These are phyloP conservation scores for Cylindrodendrum hubeiense DNA, from an alignment of 2,329 filamentous ascomycete species.

Conservation along the genomic window DNA sequence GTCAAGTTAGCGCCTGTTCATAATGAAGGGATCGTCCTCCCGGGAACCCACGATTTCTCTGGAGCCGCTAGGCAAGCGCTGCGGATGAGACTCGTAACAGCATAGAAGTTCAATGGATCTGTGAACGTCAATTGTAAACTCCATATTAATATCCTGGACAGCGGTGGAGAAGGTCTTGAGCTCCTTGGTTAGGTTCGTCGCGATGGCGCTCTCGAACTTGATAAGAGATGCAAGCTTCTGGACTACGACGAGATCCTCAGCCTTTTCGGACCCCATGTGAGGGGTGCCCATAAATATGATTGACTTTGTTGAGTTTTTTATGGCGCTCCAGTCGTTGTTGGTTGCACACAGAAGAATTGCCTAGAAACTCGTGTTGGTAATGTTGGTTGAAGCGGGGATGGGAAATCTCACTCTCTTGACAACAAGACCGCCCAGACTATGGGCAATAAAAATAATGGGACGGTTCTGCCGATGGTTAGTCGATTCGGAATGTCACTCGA, in stretches of 20 bases:
- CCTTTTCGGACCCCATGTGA: conserved; percentile 38
- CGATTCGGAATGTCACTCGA: not conserved
- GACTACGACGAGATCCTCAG: conserved; percentile 34
- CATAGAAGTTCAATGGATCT: conserved; percentile 37
- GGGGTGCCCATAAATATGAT: conserved; percentile 40
- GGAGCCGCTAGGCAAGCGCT: conserved; percentile 30
- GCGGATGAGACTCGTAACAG: conserved; percentile 37
- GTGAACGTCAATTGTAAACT: conserved; percentile 38
- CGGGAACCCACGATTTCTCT: conserved; percentile 31
- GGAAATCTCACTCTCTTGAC: conserved; percentile 32
- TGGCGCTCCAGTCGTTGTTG: conserved; percentile 33
- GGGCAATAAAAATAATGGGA: conserved; percentile 36
- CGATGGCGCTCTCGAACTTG: conserved; percentile 29
- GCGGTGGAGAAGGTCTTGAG: conserved; percentile 33
- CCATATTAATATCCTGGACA: conserved; percentile 39
- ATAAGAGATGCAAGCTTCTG: conserved; percentile 35
- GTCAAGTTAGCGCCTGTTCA: not conserved
- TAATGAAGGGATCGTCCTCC: not conserved
- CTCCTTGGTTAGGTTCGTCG: conserved; percentile 37
- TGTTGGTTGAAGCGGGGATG: conserved; percentile 27
- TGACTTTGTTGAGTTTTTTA: conserved; percentile 34
- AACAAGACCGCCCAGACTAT: conserved; percentile 35
- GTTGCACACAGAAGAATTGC: conserved; percentile 35
- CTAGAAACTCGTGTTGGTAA: conserved; percentile 17
- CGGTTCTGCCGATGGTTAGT: conserved; percentile 22